Percentiles rank a stretch among this genome's conserved stretches.
phyloP scores from a whole-genome alignment of 164 flowering plant species.

The Aristolochia contorta region DNA sequence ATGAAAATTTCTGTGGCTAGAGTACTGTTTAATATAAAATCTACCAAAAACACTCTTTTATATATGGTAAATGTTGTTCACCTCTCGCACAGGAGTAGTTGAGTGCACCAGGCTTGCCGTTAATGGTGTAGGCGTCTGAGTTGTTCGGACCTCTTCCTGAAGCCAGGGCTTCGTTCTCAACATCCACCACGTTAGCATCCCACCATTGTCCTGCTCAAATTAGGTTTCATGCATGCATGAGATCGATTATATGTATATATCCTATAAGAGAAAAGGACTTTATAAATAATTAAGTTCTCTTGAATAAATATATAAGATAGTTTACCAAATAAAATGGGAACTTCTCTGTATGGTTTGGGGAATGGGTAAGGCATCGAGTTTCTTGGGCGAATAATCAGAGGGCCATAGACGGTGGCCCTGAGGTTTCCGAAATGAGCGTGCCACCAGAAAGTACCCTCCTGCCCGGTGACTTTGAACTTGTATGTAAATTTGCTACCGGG shows the following conservation, averaged over 20 bases:
- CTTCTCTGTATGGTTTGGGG: slow-evolving; percentile 13
- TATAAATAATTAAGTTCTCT: too few species aligned
- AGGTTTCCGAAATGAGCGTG: slow-evolving; percentile 19
- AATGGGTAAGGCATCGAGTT: slow-evolving; percentile 10
- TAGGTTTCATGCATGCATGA: too few species aligned
- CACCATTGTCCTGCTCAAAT: slow-evolving; percentile 58
- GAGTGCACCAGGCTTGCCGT: slow-evolving; percentile 52
- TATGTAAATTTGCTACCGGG: slow-evolving; percentile 18
- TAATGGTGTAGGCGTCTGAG: slow-evolving; percentile 68
- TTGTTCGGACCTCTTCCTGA: slow-evolving; percentile 26
- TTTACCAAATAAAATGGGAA: slow-evolving; percentile 24
- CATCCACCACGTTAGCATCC: slow-evolving; percentile 50
- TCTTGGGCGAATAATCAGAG: slow-evolving; percentile 17
- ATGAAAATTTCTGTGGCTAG: too few species aligned
- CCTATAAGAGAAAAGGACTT: too few species aligned
- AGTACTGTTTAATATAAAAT: too few species aligned
- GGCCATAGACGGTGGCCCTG: slow-evolving; percentile 23
- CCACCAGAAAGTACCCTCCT: slow-evolving; percentile 27
- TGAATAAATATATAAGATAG: too few species aligned
- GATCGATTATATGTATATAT: too few species aligned
- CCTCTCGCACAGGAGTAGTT: slow-evolving; percentile 46
- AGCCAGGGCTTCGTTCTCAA: slow-evolving; percentile 25
- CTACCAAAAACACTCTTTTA: too few species aligned
- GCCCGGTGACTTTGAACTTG: slow-evolving; percentile 16
- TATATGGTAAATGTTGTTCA: too few species aligned